Conservation (phyloP, 768 basidiomycete species). For the Ramaria sp. region DNA sequence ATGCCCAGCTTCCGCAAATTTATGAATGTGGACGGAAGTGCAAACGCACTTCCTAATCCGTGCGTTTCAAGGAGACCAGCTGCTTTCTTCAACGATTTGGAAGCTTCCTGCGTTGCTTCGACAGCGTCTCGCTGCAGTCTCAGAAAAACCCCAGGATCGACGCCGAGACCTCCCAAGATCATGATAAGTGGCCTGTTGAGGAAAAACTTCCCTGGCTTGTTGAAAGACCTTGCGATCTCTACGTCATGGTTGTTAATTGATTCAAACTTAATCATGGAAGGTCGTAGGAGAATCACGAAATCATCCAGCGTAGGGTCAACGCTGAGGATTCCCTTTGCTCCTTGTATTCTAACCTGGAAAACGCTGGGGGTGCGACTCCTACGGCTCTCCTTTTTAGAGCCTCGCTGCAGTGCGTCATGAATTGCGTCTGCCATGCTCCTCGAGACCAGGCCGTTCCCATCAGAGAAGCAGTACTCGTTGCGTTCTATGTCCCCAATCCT, state of each 20-base stretch:
- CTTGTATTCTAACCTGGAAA: constrained; percentile 50
- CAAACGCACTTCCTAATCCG: constrained; percentile 48
- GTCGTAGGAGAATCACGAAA: constrained; percentile 38
- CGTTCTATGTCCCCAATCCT: constrained; percentile 36
- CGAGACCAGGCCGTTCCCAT: constrained; percentile 62
- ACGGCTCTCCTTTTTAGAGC: constrained; percentile 26
- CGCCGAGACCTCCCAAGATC: constrained; percentile 50
- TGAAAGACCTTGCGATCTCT: constrained; percentile 57
- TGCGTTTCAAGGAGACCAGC: constrained; percentile 40
- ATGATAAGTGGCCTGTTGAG: constrained; percentile 58
- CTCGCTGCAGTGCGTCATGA: constrained; percentile 26
- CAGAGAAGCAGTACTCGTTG: constrained; percentile 45
- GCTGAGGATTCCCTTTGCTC: constrained; percentile 55
- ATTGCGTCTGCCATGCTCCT: constrained; percentile 40
- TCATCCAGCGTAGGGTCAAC: constrained; percentile 45
- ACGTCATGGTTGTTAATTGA: constrained; percentile 34
- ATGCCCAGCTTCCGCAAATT: constrained; percentile 39
- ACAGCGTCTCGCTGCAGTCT: constrained; percentile 43
- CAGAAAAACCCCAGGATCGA: constrained; percentile 43
- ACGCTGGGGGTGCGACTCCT: constrained; percentile 32
- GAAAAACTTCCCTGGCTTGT: constrained; percentile 45
- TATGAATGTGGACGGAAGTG: constrained; percentile 40
- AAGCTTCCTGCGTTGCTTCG: constrained; percentile 31
- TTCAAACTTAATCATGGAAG: constrained; percentile 62
- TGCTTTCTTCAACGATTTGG: constrained; percentile 30